These are phyloP conservation scores for Allium fistulosum DNA, from an alignment of 106 monocot species.

Conservation along the genomic window DNA sequence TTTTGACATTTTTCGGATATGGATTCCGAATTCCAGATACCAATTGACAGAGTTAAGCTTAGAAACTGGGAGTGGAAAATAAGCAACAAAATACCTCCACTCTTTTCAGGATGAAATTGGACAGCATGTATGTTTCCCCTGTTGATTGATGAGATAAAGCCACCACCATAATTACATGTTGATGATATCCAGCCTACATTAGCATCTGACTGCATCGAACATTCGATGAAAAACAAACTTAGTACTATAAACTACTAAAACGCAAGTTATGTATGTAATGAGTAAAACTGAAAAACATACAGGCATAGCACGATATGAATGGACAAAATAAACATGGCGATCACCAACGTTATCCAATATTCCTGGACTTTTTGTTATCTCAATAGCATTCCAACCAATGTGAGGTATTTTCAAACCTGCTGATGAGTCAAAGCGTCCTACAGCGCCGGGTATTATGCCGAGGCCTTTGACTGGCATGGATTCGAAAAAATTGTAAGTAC, in stretches of 20 bases:
- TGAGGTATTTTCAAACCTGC: constrained; percentile 76
- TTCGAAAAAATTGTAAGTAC: constrained; percentile 8
- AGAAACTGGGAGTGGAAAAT: too few relatives aligned
- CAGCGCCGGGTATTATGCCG: constrained; percentile 80
- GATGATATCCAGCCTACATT: constrained; percentile 95
- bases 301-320: constrained; percentile 85
- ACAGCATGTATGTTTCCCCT: constrained; percentile 92
- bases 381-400: constrained; percentile 85
- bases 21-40: too few relatives aligned
- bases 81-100: constrained; percentile 56
- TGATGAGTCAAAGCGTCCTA: constrained; percentile 69
- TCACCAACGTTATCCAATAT: constrained; percentile 67
- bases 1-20: too few relatives aligned
- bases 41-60: too few relatives aligned
- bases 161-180: constrained; percentile 78
- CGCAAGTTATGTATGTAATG: too few relatives aligned
- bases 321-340: constrained; percentile 95
- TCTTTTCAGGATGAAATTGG: constrained; percentile 98
- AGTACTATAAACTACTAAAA: too few relatives aligned
- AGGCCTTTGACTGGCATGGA: constrained; percentile 71
- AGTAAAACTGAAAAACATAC: constrained; percentile 29
- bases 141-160: constrained; percentile 75
- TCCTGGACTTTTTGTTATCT: constrained; percentile 44
- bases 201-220: constrained; percentile 63
- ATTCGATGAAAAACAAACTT: neutral